Base-by-base conservation (phyloP, 129 eudicot species). In the Silybum marianum region DNA sequence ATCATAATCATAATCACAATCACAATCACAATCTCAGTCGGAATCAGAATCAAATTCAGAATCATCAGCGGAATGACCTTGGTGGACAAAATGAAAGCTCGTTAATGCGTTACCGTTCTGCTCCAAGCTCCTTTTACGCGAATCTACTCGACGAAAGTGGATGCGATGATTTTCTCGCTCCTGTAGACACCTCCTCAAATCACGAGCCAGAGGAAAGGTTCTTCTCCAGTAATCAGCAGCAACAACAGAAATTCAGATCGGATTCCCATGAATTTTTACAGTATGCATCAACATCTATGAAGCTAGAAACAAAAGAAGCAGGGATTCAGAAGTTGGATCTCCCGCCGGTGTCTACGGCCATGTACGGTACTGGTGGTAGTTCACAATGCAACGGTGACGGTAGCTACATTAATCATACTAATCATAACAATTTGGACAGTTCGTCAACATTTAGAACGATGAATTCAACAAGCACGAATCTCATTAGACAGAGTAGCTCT, bases 401-500 rank as follows among this genome's bases (percentile, higher is more conserved):
- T 48, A 0, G 23, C 34, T 58, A 77, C 28, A 26, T 32, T 69
- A 38, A 66, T 73, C 11, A 19, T 38, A 26, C 21, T 69, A 38
- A 66, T 73, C 11, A 19, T 38, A 36, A 70, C 7, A 26, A 71
- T 13, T 1, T 40, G 18, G 88, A 38, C 24, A 79, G 71, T 65
- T 75, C 84, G 40, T 77, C 86, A 38, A 77, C 73, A 60, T 74
- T 38, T 62, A 78, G 82, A 78, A 42, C 73, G 42, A 79, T 66
- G 74, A 84, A 70, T 36, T 42, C 88, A 40, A 68, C 72, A 60
- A 86, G 54, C 73, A 84, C 92, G 0, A 86, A 82, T 92, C 97
- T 95, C 78, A 65, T 91, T 24, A 81, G 98, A 75, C 98, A 95
- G 44, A 90, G 93, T 77, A 95, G 98, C 76, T 92, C 97, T 48